Evolutionary conservation across 139 green algal species (phyloP).

Genomic region (Micractinium conductrix): DNA sequence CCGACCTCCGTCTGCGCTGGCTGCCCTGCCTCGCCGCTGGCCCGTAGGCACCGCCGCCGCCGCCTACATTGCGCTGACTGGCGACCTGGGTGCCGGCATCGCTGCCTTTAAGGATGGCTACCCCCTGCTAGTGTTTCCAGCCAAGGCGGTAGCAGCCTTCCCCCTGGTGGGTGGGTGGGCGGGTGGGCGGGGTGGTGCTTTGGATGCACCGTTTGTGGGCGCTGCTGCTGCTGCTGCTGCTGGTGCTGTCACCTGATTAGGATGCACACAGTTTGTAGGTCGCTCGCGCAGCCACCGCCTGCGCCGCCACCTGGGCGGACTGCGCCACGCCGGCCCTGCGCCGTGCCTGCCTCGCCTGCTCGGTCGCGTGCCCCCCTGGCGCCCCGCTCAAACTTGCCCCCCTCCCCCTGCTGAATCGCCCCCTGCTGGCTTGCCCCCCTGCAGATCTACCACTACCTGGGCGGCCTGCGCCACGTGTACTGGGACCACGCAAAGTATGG

Average conservation of each 20-base stretch:
- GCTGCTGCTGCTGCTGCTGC: too few relatives aligned
- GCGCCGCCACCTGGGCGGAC: too few relatives aligned
- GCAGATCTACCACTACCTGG: conserved; percentile 87
- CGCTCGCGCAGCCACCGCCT: too few relatives aligned
- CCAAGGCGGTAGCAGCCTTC: conserved; percentile 80
- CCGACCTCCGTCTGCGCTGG: not conserved
- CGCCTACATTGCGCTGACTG: conserved; percentile 73
- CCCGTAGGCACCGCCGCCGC: conserved; percentile 67
- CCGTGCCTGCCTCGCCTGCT: too few relatives aligned
- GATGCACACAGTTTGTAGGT: too few relatives aligned
- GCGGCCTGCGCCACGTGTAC: conserved; percentile 81
- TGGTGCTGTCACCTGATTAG: too few relatives aligned
- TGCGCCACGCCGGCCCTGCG: too few relatives aligned
- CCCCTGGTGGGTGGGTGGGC: conserved; percentile 75
- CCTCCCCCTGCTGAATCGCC: not conserved
- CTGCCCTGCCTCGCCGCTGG: too few relatives aligned
- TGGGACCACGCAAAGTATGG: conserved; percentile 88
- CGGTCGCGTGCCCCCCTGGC: too few relatives aligned
- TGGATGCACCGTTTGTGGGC: too few relatives aligned
- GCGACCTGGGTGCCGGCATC: conserved; percentile 72
- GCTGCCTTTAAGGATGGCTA: conserved; percentile 58
- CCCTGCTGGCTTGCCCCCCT: not conserved
- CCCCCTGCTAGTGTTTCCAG: conserved; percentile 73
- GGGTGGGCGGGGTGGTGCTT: too few relatives aligned
- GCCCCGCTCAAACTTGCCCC: too few relatives aligned